Base-by-base conservation (phyloP, 1,284 basidiomycete species). In the Porogramme epimiltina region DNA sequence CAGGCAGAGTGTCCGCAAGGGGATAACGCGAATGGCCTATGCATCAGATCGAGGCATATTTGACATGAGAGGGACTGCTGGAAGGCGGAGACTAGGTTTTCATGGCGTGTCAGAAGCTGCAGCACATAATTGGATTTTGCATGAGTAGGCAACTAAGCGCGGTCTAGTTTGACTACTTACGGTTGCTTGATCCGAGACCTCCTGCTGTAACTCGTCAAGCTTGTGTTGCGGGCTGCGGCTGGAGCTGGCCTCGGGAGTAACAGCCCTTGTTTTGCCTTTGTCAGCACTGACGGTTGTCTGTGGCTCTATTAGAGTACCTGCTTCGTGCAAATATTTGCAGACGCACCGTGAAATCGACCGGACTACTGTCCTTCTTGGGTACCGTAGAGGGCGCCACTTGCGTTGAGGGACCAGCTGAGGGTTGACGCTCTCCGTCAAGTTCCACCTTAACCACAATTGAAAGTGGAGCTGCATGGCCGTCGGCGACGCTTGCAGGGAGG, bases 1-100 rank as follows among this genome's bases (percentile, higher is more conserved):
- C 88, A 91, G 3, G 82, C 79, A 38, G 87, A 72, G 59, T 91
- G 89, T 4, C 89, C 88, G 54, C 88, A 91, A 0, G 89, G 86
- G 0, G 82, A 74, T 16, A 91, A 77, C 0, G 85, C 80, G 59
- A 81, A 89, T 0, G 88, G 87, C 56, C 80, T 80, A 63, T 85
- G 73, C 66, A 91, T 74, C 20, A 85, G 70, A 59, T 89, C 87
- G 26, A 89, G 72, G 62, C 89, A 91, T 51, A 91, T 84, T 65
- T 89, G 84, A 58, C 88, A 91, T 6, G 80, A 85, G 19, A 88
- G 67, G 0, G 81, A 77, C 54, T 85, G 80, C n/a, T 82, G 78
- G 38, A 87, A 59, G 45, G 78, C 70, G 3, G 63, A 64, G 15
- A 87, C 57, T 19, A 81, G 70, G 5, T 68, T 62, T 68, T 83